A percentile compares a stretch with the other conserved stretches of the same genome.
Evolutionary conservation across 768 basidiomycete species (phyloP).

Genomic region (Mrakia gelida): DNA sequence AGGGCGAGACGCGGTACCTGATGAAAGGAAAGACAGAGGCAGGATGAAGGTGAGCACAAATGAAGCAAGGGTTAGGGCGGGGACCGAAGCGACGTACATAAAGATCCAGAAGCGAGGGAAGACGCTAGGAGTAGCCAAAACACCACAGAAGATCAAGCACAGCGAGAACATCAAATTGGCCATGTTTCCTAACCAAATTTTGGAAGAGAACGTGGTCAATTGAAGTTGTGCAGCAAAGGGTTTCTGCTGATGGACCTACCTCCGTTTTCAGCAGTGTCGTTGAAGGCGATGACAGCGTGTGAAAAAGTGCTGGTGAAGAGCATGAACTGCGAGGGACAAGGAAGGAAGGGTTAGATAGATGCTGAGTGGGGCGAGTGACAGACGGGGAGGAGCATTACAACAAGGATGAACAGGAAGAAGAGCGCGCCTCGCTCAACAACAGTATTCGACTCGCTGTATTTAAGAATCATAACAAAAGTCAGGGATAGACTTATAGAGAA

Average conservation of each 20-base stretch:
- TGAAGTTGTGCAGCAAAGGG: too few species aligned
- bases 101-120: constrained; percentile 44
- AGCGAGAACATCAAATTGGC: constrained; percentile 49
- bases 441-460: constrained; percentile 43
- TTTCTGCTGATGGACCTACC: too few species aligned
- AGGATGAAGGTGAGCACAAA: too few species aligned
- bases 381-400: not conserved
- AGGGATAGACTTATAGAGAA: constrained; percentile 45
- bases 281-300: constrained; percentile 46
- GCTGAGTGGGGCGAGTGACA: too few species aligned
- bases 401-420: constrained; percentile 47
- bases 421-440: constrained; percentile 47
- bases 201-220: too few species aligned
- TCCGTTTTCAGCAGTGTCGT: constrained; percentile 44
- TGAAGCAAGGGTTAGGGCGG: constrained; percentile 42
- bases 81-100: constrained; percentile 35
- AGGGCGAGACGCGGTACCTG: constrained; percentile 43
- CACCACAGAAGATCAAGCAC: constrained; percentile 49
- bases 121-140: constrained; percentile 37
- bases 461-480: constrained; percentile 45
- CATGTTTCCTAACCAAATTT: constrained; percentile 43
- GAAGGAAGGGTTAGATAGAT: too few species aligned
- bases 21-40: constrained; percentile 13
- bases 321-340: constrained; percentile 41
- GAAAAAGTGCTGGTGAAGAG: constrained; percentile 45